Evolutionary conservation across 257 asterid species (phyloP).

Genomic region (Petunia axillaris): DNA sequence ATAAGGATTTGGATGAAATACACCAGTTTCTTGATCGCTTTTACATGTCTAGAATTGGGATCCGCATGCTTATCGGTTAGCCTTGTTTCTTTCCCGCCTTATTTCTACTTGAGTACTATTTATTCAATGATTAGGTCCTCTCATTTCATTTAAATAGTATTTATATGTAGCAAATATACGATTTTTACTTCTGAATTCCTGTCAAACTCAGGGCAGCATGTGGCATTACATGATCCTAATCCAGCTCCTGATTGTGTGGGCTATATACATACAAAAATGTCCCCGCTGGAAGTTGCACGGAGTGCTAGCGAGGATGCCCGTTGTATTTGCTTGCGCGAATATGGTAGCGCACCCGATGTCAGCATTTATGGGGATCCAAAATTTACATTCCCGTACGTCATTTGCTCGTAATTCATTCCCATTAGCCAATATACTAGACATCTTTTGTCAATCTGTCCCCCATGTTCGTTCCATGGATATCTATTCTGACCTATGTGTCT

Average conservation of each 20-base stretch:
- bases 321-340: constrained; percentile 72
- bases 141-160: constrained; percentile 18
- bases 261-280: constrained; percentile 91
- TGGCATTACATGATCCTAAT: constrained; percentile 87
- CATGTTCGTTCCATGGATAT: background rate
- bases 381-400: constrained; percentile 84
- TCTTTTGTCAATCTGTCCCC: background rate
- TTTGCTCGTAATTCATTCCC: constrained; percentile 4
- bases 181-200: constrained; percentile 24
- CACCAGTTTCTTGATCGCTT: constrained; percentile 90
- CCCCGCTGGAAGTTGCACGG: constrained; percentile 82
- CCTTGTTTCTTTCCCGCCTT: background rate
- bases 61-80: constrained; percentile 97
- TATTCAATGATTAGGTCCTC: background rate
- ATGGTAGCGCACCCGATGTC: constrained; percentile 87
- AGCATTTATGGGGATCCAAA: constrained; percentile 84
- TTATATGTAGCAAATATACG: constrained; percentile 27
- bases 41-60: constrained; percentile 93
- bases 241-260: constrained; percentile 89
- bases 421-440: background rate
- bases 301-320: constrained; percentile 92
- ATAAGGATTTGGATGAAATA: constrained; percentile 68
- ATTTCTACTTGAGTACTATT: background rate
- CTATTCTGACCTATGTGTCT: background rate
- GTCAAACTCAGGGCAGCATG: constrained; percentile 85